Base-by-base conservation (phyloP, 768 basidiomycete genomes). In the Mycena leptocephala region DNA sequence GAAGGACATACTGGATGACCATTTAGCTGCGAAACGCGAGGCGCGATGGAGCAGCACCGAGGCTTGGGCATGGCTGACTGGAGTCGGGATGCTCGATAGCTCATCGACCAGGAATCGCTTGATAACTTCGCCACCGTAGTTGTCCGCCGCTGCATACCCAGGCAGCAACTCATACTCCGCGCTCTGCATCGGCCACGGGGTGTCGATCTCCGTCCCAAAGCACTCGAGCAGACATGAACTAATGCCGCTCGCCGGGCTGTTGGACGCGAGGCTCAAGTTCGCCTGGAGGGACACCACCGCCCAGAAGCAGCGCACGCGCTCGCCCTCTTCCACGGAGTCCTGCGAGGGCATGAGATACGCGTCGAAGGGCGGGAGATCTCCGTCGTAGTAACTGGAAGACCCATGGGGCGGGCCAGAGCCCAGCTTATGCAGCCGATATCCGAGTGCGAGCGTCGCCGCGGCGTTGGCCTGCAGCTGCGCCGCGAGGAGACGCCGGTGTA, bases 271-370 rank as follows among this genome's bases (percentile, higher is more conserved):
- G 30, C 26, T 51, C 32, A 74, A 37, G 10, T 11, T 51, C 35
- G 58, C 18, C 30, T 74, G 73, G 4, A 74, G 43, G 35, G 26
- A 59, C 7, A 74, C 59, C 28, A 74, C 58, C n/a, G 73, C 59
- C 73, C 73, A 74, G 28, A 67, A 74, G 33, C 56, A 30, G 24
- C 73, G 66, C 3, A 74, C 26, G 0, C 43, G 65, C 33, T 74
- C 73, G 5, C 66, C 73, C 35, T 68, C 58, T 37, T 62, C 73
- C 18, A 62, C 58, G 5, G n/a, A 41, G 32, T 62, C 58, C 26
- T 55, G 59, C 39, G 53, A 22, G 10, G 58, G 59, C 13, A 11
- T 5, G 32, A 67, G 43, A 51, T 41, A 16, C 39, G 6, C 53
- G 7, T 74, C 55, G 14, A 24, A 59, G 7, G 48, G 20, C 18